Evolutionary conservation across 2,329 filamentous ascomycete genomes (phyloP), one percentile per base, ranked within the genome.

Genomic region (Thermoascus crustaceus): DNA sequence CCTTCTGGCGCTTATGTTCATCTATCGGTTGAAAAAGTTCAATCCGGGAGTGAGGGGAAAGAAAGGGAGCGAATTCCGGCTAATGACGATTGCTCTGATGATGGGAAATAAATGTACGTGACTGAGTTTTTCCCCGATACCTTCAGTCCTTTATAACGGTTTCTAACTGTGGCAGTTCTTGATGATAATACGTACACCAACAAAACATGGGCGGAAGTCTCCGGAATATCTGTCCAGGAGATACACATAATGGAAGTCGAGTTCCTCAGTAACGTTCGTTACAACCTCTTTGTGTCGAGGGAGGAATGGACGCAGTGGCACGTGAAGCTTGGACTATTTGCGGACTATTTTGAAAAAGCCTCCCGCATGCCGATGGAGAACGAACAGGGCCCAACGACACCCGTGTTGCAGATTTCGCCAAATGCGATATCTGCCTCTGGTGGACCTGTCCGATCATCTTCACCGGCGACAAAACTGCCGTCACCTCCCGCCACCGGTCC

Each of bases 241-340:
- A 94, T 98, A 34, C 91, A 98, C 58, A 83, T 95, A 29, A 98
- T 98, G 91, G 91, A 98, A 60, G 91, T 98, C n/a, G 91, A 98
- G 60, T 98, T 98, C 52, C 69, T 98, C 44, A 95, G 89, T 69
- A 96, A 96, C 61, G 94, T 98, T 81, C 79, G 89, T 53, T 98
- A 96, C 63, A 87, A 85, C 50, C 69, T 98, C 5, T 80, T 89
- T 55, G 86, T 85, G 3, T 93, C 88, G 3, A 80, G 86, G 54
- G 73, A 78, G 35, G 77, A 94, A 57, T 98, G 91, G 91, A 73
- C 78, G 32, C 74, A 79, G 35, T 96, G 91, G 91, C 80, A 95
- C 52, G 68, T 71, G 42, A 87, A 87, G 58, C 69, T 96, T 36
- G 75, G 82, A 34, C 82, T 80, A 46, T 95, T 95, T 55, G 80